Base-by-base conservation (phyloP, 345 rosid genomes). In the Pistacia atlantica region DNA sequence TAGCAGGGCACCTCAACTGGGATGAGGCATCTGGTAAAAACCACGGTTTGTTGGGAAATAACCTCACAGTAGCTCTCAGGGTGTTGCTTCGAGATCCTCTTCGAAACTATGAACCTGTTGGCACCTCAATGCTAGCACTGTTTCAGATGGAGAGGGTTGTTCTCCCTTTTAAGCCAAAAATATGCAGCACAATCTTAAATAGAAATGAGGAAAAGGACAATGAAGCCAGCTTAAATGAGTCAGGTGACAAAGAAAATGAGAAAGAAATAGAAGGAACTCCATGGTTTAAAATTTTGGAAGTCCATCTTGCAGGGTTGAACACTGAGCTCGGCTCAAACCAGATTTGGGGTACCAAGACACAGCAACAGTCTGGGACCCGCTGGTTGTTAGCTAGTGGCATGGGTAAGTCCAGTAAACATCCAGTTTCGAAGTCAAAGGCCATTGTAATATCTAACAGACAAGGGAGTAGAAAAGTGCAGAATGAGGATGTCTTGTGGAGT, bases 61-160 rank as follows among this genome's bases (percentile, higher is more conserved):
- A 86, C 80, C 76, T 91, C 75, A 86, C 88, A 2, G 20, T 93
- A 31, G 89, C 87, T 63, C 31, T 89, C 63, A 86, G 35, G 87
- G 82, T 91, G 75, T 83, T 86, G 81, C 94, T 91, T 73, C 86
- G 94, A 76, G 96, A 93, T 72, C 94, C 93, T 60, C 80, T 79
- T 18, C 86, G 82, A 79, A 82, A 84, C 82, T 86, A 85, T 71
- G 96, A 91, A 74, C 85, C 96, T 45, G 91, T 91, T 68, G 96
- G 94, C 63, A 88, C 88, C 33, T 87, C 93, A 65, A 93, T 93
- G 94, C 89, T 93, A 79, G 90, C 88, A 67, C 74, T 91, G 63
- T 69, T 93, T 65, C 92, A 88, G 78, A 85, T 89, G 52, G 90
- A 89, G 84, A 89, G 90, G 74, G 58, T 71, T 49, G 18, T 74